Evolutionary conservation across 805 yeast species (phyloP).

Genomic region (Starmerella roubikii): DNA sequence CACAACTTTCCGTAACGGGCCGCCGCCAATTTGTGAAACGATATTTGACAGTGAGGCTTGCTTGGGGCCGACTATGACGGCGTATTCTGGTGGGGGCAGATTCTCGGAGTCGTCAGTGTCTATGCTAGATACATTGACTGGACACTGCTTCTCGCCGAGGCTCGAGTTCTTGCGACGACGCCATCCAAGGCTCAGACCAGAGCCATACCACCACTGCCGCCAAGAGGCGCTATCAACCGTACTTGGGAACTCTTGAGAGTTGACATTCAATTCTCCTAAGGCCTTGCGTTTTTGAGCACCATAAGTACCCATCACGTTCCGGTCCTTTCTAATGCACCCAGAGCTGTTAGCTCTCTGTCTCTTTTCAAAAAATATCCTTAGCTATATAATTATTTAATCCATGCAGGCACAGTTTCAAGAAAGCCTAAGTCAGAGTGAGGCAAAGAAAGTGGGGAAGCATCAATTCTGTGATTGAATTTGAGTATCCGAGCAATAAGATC

Average conservation of each 20-base stretch:
- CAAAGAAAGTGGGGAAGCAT: too few species aligned
- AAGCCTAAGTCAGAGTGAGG: too few species aligned
- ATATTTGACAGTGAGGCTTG: slow-evolving; percentile 3
- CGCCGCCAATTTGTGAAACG: slow-evolving; percentile 19
- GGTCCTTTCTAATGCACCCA: too few species aligned
- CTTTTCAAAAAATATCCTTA: too few species aligned
- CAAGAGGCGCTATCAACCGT: not conserved
- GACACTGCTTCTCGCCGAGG: too few species aligned
- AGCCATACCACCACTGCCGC: slow-evolving; percentile 7
- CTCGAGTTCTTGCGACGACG: not conserved
- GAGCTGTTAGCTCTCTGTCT: too few species aligned
- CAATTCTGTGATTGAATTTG: too few species aligned
- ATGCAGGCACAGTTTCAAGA: too few species aligned
- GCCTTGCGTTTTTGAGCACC: not conserved
- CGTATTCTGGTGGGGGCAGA: not conserved
- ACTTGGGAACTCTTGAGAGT: not conserved
- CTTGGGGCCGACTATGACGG: not conserved
- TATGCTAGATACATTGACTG: too few species aligned
- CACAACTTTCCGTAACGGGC: slow-evolving; percentile 10
- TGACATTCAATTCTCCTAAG: not conserved
- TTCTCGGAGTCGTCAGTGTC: too few species aligned
- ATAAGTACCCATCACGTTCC: not conserved
- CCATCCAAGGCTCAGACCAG: not conserved
- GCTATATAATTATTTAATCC: too few species aligned
- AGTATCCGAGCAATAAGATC: too few species aligned